Base-by-base conservation (phyloP, 768 basidiomycete genomes). In the Tricholoma terreum region DNA sequence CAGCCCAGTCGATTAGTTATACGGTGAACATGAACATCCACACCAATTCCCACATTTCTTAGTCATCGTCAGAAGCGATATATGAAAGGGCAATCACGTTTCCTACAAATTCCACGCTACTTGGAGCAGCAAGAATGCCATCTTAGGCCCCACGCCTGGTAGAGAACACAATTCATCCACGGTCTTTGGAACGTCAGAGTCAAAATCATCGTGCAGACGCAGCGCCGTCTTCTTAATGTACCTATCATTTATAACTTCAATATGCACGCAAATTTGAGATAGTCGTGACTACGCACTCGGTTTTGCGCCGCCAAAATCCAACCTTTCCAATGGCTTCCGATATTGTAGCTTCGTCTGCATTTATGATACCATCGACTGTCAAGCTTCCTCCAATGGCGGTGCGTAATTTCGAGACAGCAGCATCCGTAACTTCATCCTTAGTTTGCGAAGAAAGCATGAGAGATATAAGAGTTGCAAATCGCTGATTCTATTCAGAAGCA, bases 371-470 rank as follows among this genome's bases (percentile, higher is more conserved):
- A n/a, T 86, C 80, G 1, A 95, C 75, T 1, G 86, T 87, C 21
- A 99, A 69, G n/a, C 83, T 86, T 0, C 92, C 92, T 1, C 92
- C 90, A 3, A 99, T 69, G 0, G 85, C 83, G 1, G 69, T 66
- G 15, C 93, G 86, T 2, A 98, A 80, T 58, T 87, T 90, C 2
- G 73, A 67, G 1, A 95, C 83, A 0, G 95, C 95, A 0, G 87
- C 83, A 55, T 90, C 84, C 0, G 90, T 93, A 15, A 94, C 87
- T 63, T 91, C 85, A 67, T 96, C 94, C 65, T 95, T 98, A 4
- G 96, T 98, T 69, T 98, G 96, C 1, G 93, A 93, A 9, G 91
- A 94, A 2, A 98, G 81, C 93, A 98, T 97, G 45, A 99, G 78
- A 3, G 94, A 92, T 6, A 99, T 83, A 19, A 99, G 84, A 4